Evolutionary conservation across 2,329 filamentous ascomycete genomes (phyloP), one percentile per base, ranked within the genome.

Genomic region (Mycosphaerella arachidis): DNA sequence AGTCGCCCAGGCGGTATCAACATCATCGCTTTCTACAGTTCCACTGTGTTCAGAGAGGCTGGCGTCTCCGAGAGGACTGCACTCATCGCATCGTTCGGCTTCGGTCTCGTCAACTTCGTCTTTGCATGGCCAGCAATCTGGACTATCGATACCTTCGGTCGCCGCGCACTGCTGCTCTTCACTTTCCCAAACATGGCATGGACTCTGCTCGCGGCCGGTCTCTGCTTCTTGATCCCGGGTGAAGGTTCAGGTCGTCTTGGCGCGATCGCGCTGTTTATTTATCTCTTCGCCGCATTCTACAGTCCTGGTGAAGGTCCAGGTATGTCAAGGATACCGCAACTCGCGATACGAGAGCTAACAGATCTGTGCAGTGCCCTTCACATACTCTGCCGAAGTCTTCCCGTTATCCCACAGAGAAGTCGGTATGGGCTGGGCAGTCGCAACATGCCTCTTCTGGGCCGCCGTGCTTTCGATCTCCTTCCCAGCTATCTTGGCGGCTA

Each of bases 351-450:
- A 24, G 31, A 35, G 31, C 31, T 35, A 5, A 35, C 12, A 24
- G n/a, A 13, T 4, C 45, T 12, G 13, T n/a, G n/a, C 18, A 7
- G 86, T 89, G 6, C 86, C 86, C 0, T 89, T 86, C 69, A 84
- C 84, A 0, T 89, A 89, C 74, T 83, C 81, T 5, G 86, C 87
- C 46, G 87, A 90, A 71, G 85, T 89, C 1, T 90, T 87, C 70
- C 87, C 87, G 0, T 80, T 89, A 0, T 87, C 85, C 1, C 86
- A 90, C 70, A 81, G 87, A 67, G 87, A 90, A 69, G 80, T 89
- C 27, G 87, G 87, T 58, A 90, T 90, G 87, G 82, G 81, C 0
- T 89, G 82, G 74, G 83, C 86, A 7, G 86, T 89, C 8, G 84
- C 86, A 1, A 88, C 85, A 0, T 87, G 85, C 63, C 77, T 87